Conservation (phyloP, 2,329 filamentous ascomycete genomes). For the Lomentospora prolificans region DNA sequence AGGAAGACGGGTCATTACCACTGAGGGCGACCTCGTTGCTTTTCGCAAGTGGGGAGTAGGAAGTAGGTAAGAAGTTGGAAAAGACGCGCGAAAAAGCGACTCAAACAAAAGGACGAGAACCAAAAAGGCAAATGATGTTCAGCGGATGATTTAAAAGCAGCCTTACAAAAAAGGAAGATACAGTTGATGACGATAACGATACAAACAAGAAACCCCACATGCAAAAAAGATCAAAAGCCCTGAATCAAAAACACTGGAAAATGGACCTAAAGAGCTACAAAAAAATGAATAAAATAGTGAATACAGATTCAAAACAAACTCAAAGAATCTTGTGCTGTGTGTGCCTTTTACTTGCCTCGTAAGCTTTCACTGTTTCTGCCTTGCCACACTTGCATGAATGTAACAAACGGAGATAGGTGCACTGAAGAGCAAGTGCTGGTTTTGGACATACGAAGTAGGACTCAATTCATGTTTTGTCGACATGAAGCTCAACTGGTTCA, state of each 20-base stretch:
- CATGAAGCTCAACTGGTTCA: too few species aligned
- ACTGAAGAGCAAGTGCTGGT: too few species aligned
- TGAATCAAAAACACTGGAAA: slow-evolving; percentile 4
- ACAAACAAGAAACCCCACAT: not conserved
- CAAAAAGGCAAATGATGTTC: not conserved
- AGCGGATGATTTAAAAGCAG: not conserved
- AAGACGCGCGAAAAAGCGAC: not conserved
- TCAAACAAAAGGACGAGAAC: not conserved
- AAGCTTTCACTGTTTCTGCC: not conserved
- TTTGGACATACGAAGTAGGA: too few species aligned
- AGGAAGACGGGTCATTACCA: slow-evolving; percentile 2
- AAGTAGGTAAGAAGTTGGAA: not conserved
- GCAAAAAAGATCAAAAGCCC: not conserved
- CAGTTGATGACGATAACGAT: not conserved
- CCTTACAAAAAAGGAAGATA: not conserved
- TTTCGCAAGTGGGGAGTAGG: not conserved
- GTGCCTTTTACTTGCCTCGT: not conserved
- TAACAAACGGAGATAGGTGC: too few species aligned
- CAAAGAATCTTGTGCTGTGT: not conserved
- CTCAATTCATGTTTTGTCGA: too few species aligned
- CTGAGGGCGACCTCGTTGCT: slow-evolving; percentile 5
- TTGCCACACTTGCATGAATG: not conserved
- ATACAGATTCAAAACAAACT: not conserved
- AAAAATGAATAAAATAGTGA: slow-evolving; percentile 7
- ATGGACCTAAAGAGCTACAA: slow-evolving; percentile 1